phyloP scores from a whole-genome alignment of 306 rosid species.

The Quillaja saponaria region DNA sequence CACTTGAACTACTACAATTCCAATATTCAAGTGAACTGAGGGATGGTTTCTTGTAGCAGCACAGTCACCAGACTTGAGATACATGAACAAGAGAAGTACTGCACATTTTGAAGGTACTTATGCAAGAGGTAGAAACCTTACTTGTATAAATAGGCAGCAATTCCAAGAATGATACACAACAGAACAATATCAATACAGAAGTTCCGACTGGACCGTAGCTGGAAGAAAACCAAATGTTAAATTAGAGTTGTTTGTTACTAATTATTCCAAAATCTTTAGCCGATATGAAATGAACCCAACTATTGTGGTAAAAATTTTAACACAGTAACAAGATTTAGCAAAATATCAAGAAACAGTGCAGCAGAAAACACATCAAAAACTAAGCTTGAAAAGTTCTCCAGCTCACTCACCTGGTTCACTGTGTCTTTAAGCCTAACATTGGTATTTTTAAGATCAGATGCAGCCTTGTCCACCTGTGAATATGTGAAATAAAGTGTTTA shows the following conservation, averaged over 20 bases:
- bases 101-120: conserved; percentile 12
- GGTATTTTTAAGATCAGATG: conserved; percentile 93
- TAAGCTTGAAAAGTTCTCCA: conserved; percentile 17
- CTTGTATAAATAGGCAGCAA: conserved; percentile 98
- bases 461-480: conserved; percentile 83
- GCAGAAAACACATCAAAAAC: conserved; percentile 8
- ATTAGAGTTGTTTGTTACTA: neutral
- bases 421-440: conserved; percentile 93
- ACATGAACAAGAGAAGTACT: neutral
- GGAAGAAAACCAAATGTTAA: conserved; percentile 39
- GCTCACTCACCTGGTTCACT: conserved; percentile 74
- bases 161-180: conserved; percentile 89
- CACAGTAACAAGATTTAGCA: conserved; percentile 25
- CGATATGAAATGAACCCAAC: no score
- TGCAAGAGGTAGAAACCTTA: conserved; percentile 50
- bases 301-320: no score
- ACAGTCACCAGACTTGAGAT: conserved; percentile 1
- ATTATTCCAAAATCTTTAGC: no score
- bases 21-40: conserved; percentile 4
- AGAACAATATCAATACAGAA: conserved; percentile 92
- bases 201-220: conserved; percentile 97
- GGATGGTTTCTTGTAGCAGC: neutral
- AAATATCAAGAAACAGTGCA: conserved; percentile 20
- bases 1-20: conserved; percentile 8
- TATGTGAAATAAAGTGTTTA: conserved; percentile 21